phyloP scores from a whole-genome alignment of 2,329 filamentous ascomycete species.

The Lizonia empirigonia region DNA sequence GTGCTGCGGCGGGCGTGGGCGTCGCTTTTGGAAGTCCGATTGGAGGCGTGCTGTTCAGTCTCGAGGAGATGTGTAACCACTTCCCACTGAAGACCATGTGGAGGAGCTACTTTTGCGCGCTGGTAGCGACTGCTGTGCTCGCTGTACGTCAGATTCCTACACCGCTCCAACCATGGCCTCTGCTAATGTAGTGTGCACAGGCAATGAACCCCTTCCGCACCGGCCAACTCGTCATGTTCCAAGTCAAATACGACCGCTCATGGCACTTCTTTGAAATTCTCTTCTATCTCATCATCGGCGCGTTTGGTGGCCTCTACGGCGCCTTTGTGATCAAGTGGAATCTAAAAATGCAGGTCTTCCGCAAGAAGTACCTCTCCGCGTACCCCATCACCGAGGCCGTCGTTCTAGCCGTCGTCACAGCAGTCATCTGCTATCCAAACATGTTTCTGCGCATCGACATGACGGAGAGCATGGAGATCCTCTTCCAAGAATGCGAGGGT shows the following conservation, averaged over 20 bases:
- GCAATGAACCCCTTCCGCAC: slow-evolving; percentile 98
- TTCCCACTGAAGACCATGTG: slow-evolving; percentile 98
- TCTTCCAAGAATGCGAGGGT: slow-evolving; percentile 92
- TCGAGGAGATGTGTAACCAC: slow-evolving; percentile 97
- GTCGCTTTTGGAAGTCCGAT: slow-evolving; percentile 98
- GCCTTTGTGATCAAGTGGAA: slow-evolving; percentile 99
- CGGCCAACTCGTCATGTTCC: slow-evolving; percentile 98
- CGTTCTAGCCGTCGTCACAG: slow-evolving; percentile 79
- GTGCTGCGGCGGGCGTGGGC: slow-evolving; percentile 90
- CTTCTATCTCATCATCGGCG: slow-evolving; percentile 88
- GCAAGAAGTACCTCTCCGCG: slow-evolving; percentile 85
- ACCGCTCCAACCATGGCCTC: too few relatives aligned
- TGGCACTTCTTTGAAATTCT: slow-evolving; percentile 98
- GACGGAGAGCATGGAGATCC: slow-evolving; percentile 98
- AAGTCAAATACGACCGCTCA: slow-evolving; percentile 90
- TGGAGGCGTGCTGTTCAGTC: slow-evolving; percentile 91
- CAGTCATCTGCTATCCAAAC: slow-evolving; percentile 95
- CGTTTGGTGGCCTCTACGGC: slow-evolving; percentile 93
- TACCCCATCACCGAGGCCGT: slow-evolving; percentile 89
- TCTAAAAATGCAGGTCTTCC: slow-evolving; percentile 84
- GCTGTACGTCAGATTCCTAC: slow-evolving; percentile 57
- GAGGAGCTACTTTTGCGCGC: slow-evolving; percentile 96
- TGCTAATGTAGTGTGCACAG: slow-evolving; percentile 35
- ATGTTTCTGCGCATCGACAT: slow-evolving; percentile 95
- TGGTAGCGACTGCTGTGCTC: slow-evolving; percentile 91